Base-by-base conservation (phyloP, 257 asterid genomes). In the Rubia yunnanensis region DNA sequence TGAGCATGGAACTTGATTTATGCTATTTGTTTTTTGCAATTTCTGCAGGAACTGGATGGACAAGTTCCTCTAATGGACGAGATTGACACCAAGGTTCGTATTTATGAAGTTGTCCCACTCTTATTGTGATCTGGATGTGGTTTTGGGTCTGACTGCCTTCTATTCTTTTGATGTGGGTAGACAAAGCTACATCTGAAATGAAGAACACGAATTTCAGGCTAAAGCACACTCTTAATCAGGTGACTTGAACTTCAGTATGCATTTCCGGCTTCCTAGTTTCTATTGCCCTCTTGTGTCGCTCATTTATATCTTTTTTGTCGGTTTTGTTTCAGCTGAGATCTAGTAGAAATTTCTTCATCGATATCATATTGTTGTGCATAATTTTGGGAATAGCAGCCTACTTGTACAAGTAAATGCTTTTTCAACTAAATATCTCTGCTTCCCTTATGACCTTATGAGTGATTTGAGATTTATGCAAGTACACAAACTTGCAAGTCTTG, bases 21-120 rank as follows among this genome's bases (percentile, higher is more conserved):
- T 58, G 48, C 52, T 46, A 31, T 5, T 31, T n/a, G n/a, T n/a
- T n/a, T n/a, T n/a, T 27, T 71, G 48, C 17, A 9, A 60, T 65
- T 70, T 64, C 5, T 83, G 79, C 92, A 92, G 97, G 97, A 92
- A 78, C 53, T 89, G 67, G 99, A 92, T 75, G 84, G 99, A 69
- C 99, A 92, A 81, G 97, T 92, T 71, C 99, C 99, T 68, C 87
- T 92, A 56, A 86, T 92, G 99, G 99, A n/a, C n/a, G n/a, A n/a
- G n/a, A n/a, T n/a, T n/a, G n/a, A n/a, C n/a, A n/a, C n/a, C n/a
- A n/a, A n/a, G 99, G 99, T 92, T 60, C 58, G 83, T 67, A 48
- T 55, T 48, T 65, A 35, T 63, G 28, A 38, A 34, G 53, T 67
- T 18, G 20, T 13, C 56, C 30, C 24, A 62, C 26, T 35, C 22